These are phyloP conservation scores for Aspergillus taichungensis DNA, from an alignment of 495 filamentous ascomycete species.

Conservation along the genomic window DNA sequence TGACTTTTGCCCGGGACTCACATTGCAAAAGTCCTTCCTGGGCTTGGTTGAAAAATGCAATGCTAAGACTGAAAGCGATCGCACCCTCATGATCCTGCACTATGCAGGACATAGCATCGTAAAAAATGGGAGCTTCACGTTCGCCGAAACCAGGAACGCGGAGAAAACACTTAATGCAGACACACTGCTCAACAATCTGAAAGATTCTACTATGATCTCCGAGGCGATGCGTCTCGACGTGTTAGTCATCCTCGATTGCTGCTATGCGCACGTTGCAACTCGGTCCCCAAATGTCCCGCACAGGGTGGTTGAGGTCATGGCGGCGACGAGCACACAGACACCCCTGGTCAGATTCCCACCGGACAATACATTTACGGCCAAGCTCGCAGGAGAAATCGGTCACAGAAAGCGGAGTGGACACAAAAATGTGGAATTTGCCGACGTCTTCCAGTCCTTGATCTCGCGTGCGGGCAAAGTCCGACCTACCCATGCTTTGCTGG, in stretches of 20 bases:
- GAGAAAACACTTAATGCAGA: too few relatives aligned
- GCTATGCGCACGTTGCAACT: conserved; percentile 5
- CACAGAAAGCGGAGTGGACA: conserved; percentile 7
- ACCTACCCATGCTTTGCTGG: not conserved
- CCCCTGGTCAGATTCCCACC: conserved; percentile 3
- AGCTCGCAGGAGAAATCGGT: conserved; percentile 9
- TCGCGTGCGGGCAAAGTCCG: not conserved
- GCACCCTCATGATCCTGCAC: too few relatives aligned
- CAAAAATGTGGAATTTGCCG: conserved; percentile 5
- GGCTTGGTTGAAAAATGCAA: too few relatives aligned
- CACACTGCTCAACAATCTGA: too few relatives aligned
- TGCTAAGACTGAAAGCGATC: too few relatives aligned
- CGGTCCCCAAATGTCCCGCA: conserved; percentile 1
- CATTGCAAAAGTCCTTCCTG: not conserved
- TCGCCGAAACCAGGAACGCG: too few relatives aligned
- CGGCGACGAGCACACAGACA: conserved; percentile 5
- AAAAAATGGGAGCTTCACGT: too few relatives aligned
- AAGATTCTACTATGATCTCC: not conserved
- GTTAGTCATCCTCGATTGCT: conserved; percentile 8
- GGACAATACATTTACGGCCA: conserved; percentile 9
- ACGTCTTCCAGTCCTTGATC: conserved; percentile 1
- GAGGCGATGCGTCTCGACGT: conserved; percentile 4
- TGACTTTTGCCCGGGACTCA: not conserved
- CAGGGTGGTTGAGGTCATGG: conserved; percentile 8
- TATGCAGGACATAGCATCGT: too few relatives aligned